Conservation (phyloP, 2,329 filamentous ascomycete genomes). For the Bipolaris zeicola region DNA sequence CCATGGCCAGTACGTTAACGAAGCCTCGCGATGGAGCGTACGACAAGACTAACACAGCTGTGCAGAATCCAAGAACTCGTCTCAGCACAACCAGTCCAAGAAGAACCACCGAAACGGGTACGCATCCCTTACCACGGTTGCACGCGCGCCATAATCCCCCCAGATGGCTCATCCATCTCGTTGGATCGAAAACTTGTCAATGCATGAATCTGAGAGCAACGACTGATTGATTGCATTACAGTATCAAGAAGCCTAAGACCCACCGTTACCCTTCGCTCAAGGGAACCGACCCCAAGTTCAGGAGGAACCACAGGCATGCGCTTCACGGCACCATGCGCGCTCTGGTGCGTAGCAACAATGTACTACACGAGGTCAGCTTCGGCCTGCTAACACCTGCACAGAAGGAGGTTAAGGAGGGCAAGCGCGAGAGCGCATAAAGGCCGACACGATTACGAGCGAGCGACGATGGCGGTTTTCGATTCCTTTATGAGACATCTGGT, state of each 20-base stretch:
- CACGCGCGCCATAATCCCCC: slow-evolving; percentile 17
- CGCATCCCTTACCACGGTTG: slow-evolving; percentile 47
- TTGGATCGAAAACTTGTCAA: not conserved
- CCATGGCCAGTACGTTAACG: slow-evolving; percentile 71
- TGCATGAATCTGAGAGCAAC: slow-evolving; percentile 7
- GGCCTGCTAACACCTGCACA: slow-evolving; percentile 53
- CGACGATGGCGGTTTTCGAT: slow-evolving; percentile 45
- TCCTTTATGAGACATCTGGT: slow-evolving; percentile 49
- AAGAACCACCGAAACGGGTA: slow-evolving; percentile 99
- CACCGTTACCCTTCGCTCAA: slow-evolving; percentile 98
- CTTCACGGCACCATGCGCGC: slow-evolving; percentile 98
- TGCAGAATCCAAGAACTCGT: slow-evolving; percentile 99
- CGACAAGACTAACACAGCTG: slow-evolving; percentile 19
- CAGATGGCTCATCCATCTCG: not conserved
- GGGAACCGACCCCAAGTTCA: slow-evolving; percentile 99
- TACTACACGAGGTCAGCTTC: not conserved
- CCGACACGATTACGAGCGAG: slow-evolving; percentile 38
- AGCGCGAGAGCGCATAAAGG: slow-evolving; percentile 81
- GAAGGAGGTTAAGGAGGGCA: slow-evolving; percentile 98
- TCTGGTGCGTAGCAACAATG: slow-evolving; percentile 69
- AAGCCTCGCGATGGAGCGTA: not conserved
- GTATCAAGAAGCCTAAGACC: slow-evolving; percentile 99
- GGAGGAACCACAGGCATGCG: slow-evolving; percentile 99
- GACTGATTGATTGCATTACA: slow-evolving; percentile 51
- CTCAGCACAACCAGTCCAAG: slow-evolving; percentile 96